Percentiles rank a stretch among this genome's conserved stretches.
These are phyloP conservation scores for Carex myosuroides DNA, from an alignment of 176 grass and related monocot species.

Conservation along the genomic window DNA sequence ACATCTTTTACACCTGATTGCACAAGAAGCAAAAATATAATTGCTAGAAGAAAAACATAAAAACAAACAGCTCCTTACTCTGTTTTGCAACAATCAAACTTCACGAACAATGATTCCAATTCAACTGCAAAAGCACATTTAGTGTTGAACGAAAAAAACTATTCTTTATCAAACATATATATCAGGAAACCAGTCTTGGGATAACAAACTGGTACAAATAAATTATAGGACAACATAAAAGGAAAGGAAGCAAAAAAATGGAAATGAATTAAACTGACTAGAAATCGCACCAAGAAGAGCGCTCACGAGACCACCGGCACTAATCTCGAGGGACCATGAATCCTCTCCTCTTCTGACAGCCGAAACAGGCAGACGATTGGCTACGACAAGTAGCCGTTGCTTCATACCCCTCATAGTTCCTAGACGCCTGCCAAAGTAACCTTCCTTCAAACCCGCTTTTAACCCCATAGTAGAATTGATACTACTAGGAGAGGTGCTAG, in stretches of 20 bases:
- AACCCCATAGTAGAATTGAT: background rate
- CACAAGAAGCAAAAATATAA: background rate
- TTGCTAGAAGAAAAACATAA: background rate
- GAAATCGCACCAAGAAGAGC: constrained; percentile 67
- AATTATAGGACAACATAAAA: background rate
- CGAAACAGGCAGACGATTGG: constrained; percentile 87
- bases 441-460: constrained; percentile 10
- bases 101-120: background rate
- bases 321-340: constrained; percentile 91
- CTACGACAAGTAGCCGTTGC: constrained; percentile 92
- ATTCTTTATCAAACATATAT: background rate
- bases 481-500: background rate
- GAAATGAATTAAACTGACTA: background rate
- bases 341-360: constrained; percentile 85
- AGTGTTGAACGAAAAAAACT: background rate
- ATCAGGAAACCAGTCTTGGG: background rate
- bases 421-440: background rate
- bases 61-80: background rate
- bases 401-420: constrained; percentile 55
- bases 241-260: background rate
- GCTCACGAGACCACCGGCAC: constrained; percentile 88
- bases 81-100: background rate
- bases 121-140: background rate
- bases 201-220: background rate
- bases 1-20: constrained; percentile 84